A percentile compares a stretch with the other conserved stretches of the same genome.
Conservation (phyloP, 2,329 filamentous ascomycete species). For the Harringtonia lauricola region DNA sequence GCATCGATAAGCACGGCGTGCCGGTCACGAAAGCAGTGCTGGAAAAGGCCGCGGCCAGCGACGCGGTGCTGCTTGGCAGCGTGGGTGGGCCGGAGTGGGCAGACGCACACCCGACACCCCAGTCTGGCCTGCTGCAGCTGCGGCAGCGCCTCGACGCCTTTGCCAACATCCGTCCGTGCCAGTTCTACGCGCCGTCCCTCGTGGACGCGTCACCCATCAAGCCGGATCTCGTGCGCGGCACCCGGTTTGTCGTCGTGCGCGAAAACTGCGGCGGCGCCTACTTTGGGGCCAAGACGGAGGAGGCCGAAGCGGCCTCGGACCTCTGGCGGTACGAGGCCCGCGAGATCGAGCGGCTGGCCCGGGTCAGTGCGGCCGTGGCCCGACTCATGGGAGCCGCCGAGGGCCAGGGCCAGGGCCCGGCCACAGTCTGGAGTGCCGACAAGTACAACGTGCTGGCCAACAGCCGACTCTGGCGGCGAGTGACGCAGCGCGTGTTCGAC, state of each 20-base stretch:
- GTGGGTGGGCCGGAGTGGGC: slow-evolving; percentile 38
- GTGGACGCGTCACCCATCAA: slow-evolving; percentile 27
- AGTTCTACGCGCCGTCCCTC: slow-evolving; percentile 29
- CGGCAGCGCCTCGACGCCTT: slow-evolving; percentile 31
- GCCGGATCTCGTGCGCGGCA: slow-evolving; percentile 28
- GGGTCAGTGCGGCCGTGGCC: slow-evolving; percentile 21
- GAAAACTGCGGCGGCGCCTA: slow-evolving; percentile 41
- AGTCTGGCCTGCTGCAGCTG: slow-evolving; percentile 19
- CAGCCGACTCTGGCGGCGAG: slow-evolving; percentile 34
- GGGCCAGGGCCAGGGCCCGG: slow-evolving; percentile 19
- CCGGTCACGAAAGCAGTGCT: slow-evolving; percentile 32
- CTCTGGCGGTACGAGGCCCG: slow-evolving; percentile 32
- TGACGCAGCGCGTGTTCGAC: slow-evolving; percentile 27
- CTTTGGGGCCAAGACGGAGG: slow-evolving; percentile 35
- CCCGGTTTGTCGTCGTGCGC: slow-evolving; percentile 36
- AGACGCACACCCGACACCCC: slow-evolving; percentile 24
- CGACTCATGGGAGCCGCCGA: slow-evolving; percentile 6
- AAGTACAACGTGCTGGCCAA: slow-evolving; percentile 43
- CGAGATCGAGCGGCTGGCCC: slow-evolving; percentile 35
- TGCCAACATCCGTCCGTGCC: slow-evolving; percentile 38
- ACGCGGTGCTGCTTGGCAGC: slow-evolving; percentile 35
- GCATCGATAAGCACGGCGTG: slow-evolving; percentile 31
- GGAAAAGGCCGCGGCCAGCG: slow-evolving; percentile 25
- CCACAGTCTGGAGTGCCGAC: slow-evolving; percentile 34
- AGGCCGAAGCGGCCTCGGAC: slow-evolving; percentile 31